A percentile compares a stretch with the other conserved stretches of the same genome.
Conservation (phyloP, 176 grass and related monocot genomes). For the Ensete ventricosum region DNA sequence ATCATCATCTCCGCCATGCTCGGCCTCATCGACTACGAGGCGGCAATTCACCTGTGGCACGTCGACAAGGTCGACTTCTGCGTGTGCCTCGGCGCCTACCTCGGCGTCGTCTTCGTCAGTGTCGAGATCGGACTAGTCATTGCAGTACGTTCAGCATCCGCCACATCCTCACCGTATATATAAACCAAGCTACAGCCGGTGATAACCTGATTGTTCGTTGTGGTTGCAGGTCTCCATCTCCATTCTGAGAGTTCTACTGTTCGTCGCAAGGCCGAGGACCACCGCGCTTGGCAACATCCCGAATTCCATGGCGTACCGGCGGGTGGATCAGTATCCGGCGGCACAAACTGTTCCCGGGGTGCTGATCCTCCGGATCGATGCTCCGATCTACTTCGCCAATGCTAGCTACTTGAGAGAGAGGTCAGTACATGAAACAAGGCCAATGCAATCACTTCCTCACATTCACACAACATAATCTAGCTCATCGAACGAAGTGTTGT, state of each 20-base stretch:
- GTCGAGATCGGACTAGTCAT: conserved; percentile 66
- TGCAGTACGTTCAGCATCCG: conserved; percentile 22
- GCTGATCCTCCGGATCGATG: conserved; percentile 2
- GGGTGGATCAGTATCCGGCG: conserved; percentile 7
- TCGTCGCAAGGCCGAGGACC: conserved; percentile 7
- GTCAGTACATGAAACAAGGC: background rate
- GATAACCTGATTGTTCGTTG: background rate
- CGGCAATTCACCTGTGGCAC: conserved; percentile 65
- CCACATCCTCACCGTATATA: no score
- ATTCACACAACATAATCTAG: no score
- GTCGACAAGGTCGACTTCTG: conserved; percentile 98
- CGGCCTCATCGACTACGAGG: conserved; percentile 81
- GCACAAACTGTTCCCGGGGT: background rate
- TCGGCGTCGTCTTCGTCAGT: conserved; percentile 86
- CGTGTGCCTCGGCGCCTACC: conserved; percentile 71
- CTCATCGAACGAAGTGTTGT: no score
- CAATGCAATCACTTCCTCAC: no score
- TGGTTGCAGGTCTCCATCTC: background rate
- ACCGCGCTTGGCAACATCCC: conserved; percentile 8
- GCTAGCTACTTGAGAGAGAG: conserved; percentile 19
- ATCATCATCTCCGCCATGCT: conserved; percentile 93
- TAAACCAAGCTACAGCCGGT: no score
- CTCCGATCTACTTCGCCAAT: conserved; percentile 11
- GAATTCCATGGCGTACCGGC: background rate
- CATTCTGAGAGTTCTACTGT: background rate